These are phyloP conservation scores for Clonostachys sp. DNA, from an alignment of 2,329 filamentous ascomycete genomes.

Conservation along the genomic window DNA sequence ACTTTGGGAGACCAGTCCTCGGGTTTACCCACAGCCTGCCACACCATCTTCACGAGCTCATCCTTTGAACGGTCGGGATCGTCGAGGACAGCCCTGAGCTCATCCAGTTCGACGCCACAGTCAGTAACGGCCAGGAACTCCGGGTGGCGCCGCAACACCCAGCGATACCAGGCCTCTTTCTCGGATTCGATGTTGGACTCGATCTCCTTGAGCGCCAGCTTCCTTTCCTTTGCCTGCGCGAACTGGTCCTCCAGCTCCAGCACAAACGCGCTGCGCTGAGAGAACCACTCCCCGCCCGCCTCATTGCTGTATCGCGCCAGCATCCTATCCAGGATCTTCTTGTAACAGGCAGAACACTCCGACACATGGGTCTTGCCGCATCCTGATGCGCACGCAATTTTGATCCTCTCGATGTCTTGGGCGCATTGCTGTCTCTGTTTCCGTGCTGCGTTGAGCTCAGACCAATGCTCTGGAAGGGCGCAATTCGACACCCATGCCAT, in stretches of 20 bases:
- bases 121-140: slow-evolving; percentile 27
- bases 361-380: slow-evolving; percentile 35
- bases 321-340: slow-evolving; percentile 39
- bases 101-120: slow-evolving; percentile 18
- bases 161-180: slow-evolving; percentile 49
- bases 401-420: slow-evolving; percentile 35
- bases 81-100: slow-evolving; percentile 25
- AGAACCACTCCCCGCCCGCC: slow-evolving; percentile 46
- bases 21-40: slow-evolving; percentile 26
- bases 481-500: slow-evolving; percentile 16
- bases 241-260: slow-evolving; percentile 44
- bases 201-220: slow-evolving; percentile 35
- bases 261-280: slow-evolving; percentile 40
- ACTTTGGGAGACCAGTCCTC: slow-evolving; percentile 21
- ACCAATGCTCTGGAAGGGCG: slow-evolving; percentile 30
- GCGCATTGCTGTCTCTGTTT: slow-evolving; percentile 26
- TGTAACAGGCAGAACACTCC: slow-evolving; percentile 44
- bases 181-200: slow-evolving; percentile 46
- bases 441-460: slow-evolving; percentile 25
- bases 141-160: slow-evolving; percentile 30
- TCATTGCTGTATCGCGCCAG: slow-evolving; percentile 26
- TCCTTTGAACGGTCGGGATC: slow-evolving; percentile 28
- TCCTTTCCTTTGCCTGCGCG: slow-evolving; percentile 36
- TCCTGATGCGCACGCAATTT: slow-evolving; percentile 31
- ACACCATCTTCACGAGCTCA: slow-evolving; percentile 28